Evolutionary conservation across 805 yeast genomes (phyloP).

Genomic region (Lachancea sp.): DNA sequence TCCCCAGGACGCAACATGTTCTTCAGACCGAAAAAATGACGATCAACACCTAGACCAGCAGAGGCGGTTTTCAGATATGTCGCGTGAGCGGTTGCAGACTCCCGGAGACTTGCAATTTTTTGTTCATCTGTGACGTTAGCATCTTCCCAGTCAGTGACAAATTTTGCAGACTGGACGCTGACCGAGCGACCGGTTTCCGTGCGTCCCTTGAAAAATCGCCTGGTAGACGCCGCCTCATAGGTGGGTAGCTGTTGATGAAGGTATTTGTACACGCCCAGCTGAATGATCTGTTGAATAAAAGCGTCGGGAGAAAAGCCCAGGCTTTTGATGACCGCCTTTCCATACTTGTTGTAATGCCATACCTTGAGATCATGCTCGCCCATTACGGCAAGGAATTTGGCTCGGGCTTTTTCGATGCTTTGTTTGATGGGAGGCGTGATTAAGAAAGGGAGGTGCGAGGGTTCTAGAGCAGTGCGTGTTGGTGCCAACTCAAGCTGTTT

Average conservation of each 20-base stretch:
- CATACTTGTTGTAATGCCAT: constrained; percentile 77
- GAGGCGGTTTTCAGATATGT: constrained; percentile 69
- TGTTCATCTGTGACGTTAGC: constrained; percentile 40
- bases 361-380: constrained; percentile 67
- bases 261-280: constrained; percentile 81
- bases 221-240: constrained; percentile 92
- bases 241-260: constrained; percentile 81
- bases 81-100: constrained; percentile 70
- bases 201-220: constrained; percentile 82
- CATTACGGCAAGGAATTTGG: constrained; percentile 46
- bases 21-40: constrained; percentile 87
- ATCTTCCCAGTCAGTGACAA: constrained; percentile 70
- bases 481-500: constrained; percentile 6
- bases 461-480: constrained; percentile 8
- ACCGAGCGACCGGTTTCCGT: constrained; percentile 91
- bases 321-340: constrained; percentile 77
- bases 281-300: constrained; percentile 82
- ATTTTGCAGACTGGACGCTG: constrained; percentile 58
- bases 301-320: constrained; percentile 92
- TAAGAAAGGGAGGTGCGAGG: constrained; percentile 46
- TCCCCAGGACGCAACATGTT: constrained; percentile 57
- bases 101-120: constrained; percentile 61
- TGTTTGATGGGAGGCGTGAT: constrained; percentile 45
- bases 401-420: constrained; percentile 51
- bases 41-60: constrained; percentile 83